phyloP scores from a whole-genome alignment of 306 rosid species.

The Hippophae gyantsensis region DNA sequence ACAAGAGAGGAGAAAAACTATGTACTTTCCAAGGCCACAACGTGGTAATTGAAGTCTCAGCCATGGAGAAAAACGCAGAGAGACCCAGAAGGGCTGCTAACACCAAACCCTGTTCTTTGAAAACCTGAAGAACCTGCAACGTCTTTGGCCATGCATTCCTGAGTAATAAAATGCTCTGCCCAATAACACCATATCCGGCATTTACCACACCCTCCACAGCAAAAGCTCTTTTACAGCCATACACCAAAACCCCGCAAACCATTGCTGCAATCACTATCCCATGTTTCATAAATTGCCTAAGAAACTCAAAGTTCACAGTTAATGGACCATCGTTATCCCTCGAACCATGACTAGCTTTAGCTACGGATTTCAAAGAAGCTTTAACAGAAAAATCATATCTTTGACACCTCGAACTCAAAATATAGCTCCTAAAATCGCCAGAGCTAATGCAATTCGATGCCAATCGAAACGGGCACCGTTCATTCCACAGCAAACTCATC shows the following conservation, averaged over 20 bases:
- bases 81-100: constrained; percentile 81
- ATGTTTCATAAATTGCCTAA: constrained; percentile 33
- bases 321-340: constrained; percentile 21
- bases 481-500: constrained; percentile 24
- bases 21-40: constrained; percentile 99
- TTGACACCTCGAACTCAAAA: constrained; percentile 8
- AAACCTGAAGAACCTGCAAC: constrained; percentile 52
- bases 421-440: constrained; percentile 18
- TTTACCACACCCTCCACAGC: constrained; percentile 58
- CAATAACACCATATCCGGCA: constrained; percentile 65
- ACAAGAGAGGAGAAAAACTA: background rate
- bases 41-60: constrained; percentile 95
- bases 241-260: constrained; percentile 53
- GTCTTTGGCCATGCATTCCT: constrained; percentile 81
- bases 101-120: constrained; percentile 88
- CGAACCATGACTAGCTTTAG: constrained; percentile 24
- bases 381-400: constrained; percentile 18
- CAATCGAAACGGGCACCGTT: constrained; percentile 22
- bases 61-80: constrained; percentile 98
- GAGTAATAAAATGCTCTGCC: constrained; percentile 57
- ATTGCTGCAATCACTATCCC: constrained; percentile 61
- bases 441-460: constrained; percentile 17
- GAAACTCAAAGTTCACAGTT: constrained; percentile 26
- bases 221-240: constrained; percentile 51
- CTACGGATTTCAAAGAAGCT: constrained; percentile 33